Percentiles rank a stretch among this genome's conserved stretches.
These are phyloP conservation scores for Rusavskia elegans DNA, from an alignment of 495 filamentous ascomycete species.

Conservation along the genomic window DNA sequence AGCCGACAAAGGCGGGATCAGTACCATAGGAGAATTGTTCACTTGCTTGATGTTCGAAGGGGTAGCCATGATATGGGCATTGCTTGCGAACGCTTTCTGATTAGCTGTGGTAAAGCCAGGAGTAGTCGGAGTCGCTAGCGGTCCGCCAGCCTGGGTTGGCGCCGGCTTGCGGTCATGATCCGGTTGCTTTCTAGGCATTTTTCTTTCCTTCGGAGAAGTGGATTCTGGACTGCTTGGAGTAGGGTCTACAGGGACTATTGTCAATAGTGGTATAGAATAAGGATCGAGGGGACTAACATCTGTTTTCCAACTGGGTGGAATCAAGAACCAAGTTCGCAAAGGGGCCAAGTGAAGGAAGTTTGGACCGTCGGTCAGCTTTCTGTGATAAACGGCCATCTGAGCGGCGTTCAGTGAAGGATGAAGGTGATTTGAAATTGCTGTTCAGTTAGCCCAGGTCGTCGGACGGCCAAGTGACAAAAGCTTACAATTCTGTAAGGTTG, in stretches of 20 bases:
- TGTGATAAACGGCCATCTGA: conserved; percentile 1
- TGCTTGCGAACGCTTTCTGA: neutral
- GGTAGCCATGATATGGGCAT: neutral
- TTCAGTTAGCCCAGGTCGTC: conserved; percentile 7
- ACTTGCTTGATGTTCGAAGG: neutral
- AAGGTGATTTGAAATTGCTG: conserved; percentile 55
- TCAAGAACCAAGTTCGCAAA: conserved; percentile 45
- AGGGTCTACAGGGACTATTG: conserved; percentile 18
- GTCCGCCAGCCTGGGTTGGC: neutral
- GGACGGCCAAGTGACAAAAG: conserved; percentile 5
- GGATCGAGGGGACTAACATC: conserved; percentile 26
- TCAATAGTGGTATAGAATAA: neutral
- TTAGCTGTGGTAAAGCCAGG: neutral
- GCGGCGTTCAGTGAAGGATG: conserved; percentile 12
- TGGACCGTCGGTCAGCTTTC: conserved; percentile 7
- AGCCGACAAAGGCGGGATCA: conserved; percentile 7
- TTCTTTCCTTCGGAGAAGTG: neutral
- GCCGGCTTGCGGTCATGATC: neutral
- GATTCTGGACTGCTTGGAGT: conserved; percentile 19
- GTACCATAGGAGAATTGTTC: conserved; percentile 2
- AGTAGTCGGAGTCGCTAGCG: neutral
- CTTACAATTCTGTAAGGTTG: conserved; percentile 60
- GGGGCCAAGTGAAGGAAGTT: conserved; percentile 25
- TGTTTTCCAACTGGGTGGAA: conserved; percentile 35
- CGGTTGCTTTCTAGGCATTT: neutral